A percentile compares a stretch with the other conserved stretches of the same genome.
phyloP scores from a whole-genome alignment of 2,329 filamentous ascomycete species.

The Graphiopsis chlorocephala region DNA sequence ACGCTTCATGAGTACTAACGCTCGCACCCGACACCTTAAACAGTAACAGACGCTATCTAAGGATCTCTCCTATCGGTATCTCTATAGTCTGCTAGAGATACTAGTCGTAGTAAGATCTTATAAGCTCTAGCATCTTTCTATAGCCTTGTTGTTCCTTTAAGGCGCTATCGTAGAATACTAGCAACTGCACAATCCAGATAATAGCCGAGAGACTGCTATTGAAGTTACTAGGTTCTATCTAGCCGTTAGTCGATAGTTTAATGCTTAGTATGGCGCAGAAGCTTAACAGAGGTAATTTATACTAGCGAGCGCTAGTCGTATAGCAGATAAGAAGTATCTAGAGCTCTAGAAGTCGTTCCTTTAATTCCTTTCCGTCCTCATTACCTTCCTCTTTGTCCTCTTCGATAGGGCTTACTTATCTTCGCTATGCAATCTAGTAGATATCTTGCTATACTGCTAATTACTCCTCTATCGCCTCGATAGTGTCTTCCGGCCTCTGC shows the following conservation, averaged over 20 bases:
- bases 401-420: too few relatives aligned
- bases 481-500: background rate
- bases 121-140: slow-evolving; percentile 6
- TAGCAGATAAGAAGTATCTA: slow-evolving; percentile 14
- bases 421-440: background rate
- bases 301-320: slow-evolving; percentile 7
- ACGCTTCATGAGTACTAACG: too few relatives aligned
- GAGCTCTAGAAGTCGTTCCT: slow-evolving; percentile 5
- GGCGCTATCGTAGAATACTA: slow-evolving; percentile 17
- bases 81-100: slow-evolving; percentile 14
- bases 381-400: background rate
- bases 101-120: slow-evolving; percentile 5
- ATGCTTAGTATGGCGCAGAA: slow-evolving; percentile 19
- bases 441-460: slow-evolving; percentile 2
- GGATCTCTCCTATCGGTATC: slow-evolving; percentile 17
- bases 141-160: slow-evolving; percentile 4
- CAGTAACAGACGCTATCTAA: slow-evolving; percentile 16
- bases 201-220: slow-evolving; percentile 16
- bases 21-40: slow-evolving; percentile 13
- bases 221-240: slow-evolving; percentile 18
- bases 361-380: background rate
- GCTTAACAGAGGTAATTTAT: slow-evolving; percentile 16
- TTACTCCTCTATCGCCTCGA: slow-evolving; percentile 7
- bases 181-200: slow-evolving; percentile 16
- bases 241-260: slow-evolving; percentile 13